Percentiles rank a stretch among this genome's conserved stretches.
These are phyloP conservation scores for Penicilliopsis zonata DNA, from an alignment of 495 filamentous ascomycete species.

Conservation along the genomic window DNA sequence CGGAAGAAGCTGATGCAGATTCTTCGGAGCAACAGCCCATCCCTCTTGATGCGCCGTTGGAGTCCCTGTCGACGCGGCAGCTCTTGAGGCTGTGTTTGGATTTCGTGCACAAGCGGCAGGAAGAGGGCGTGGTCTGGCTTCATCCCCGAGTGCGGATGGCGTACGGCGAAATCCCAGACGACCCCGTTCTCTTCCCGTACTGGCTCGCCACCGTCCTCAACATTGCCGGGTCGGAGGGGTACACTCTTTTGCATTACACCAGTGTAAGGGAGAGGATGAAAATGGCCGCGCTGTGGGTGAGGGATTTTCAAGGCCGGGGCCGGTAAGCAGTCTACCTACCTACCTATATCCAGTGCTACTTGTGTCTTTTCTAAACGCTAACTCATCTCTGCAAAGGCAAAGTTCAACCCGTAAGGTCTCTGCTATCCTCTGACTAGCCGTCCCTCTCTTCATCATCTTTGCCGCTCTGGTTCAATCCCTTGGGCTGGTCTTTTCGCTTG, in stretches of 20 bases:
- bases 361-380: no score
- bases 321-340: constrained; percentile 53
- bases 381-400: no score
- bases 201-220: constrained; percentile 83
- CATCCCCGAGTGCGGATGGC: constrained; percentile 52
- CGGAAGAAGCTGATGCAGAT: constrained; percentile 11
- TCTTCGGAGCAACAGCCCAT: constrained; percentile 6
- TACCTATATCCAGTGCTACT: no score
- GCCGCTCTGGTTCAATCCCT: constrained; percentile 17
- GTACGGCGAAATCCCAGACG: constrained; percentile 66
- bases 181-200: constrained; percentile 71
- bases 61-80: constrained; percentile 55
- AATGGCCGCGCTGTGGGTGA: constrained; percentile 64
- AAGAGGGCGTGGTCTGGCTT: constrained; percentile 59
- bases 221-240: constrained; percentile 66
- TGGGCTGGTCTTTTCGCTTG: constrained; percentile 9
- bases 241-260: constrained; percentile 52
- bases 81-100: constrained; percentile 49
- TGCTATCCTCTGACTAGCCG: constrained; percentile 40
- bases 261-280: constrained; percentile 75
- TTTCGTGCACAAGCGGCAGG: constrained; percentile 57
- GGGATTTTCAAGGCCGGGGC: constrained; percentile 55
- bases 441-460: constrained; percentile 31
- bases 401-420: constrained; percentile 14
- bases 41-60: constrained; percentile 26